A percentile compares a stretch with the other conserved stretches of the same genome.
These are phyloP conservation scores for Cutaneotrichosporon sp. DNA, from an alignment of 1,284 basidiomycete genomes.

Conservation along the genomic window DNA sequence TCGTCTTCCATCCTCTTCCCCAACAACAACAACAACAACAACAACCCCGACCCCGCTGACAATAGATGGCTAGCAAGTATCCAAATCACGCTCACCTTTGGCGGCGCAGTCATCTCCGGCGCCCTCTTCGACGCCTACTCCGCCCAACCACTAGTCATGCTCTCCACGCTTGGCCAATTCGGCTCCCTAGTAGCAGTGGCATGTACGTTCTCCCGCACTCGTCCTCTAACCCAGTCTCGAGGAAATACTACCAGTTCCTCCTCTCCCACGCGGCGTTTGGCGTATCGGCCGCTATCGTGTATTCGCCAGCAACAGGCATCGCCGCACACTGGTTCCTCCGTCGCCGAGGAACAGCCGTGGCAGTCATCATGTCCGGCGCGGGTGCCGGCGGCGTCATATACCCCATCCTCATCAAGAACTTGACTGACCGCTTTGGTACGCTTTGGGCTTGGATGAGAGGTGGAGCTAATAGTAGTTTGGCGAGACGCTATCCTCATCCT, in stretches of 20 bases:
- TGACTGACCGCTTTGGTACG: constrained; percentile 13
- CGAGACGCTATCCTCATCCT: constrained; percentile 30
- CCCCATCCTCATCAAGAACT: constrained; percentile 29
- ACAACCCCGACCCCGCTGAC: too few species aligned
- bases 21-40: too few species aligned
- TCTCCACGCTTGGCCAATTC: constrained; percentile 34
- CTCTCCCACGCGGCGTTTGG: constrained; percentile 45
- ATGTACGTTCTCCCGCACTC: constrained; percentile 28
- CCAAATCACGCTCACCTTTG: constrained; percentile 39
- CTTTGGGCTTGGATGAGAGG: too few species aligned
- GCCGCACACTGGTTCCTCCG: constrained; percentile 49
- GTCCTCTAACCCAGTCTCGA: constrained; percentile 34
- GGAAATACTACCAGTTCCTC: constrained; percentile 48
- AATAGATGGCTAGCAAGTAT: constrained; percentile 37
- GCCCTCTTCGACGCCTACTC: constrained; percentile 48
- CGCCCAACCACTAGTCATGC: constrained; percentile 31
- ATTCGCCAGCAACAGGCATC: constrained; percentile 45
- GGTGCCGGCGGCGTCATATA: constrained; percentile 43
- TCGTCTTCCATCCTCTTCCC: too few species aligned
- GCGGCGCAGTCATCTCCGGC: constrained; percentile 39
- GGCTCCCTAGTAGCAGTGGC: constrained; percentile 41
- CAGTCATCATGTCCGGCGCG: constrained; percentile 43
- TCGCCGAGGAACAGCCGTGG: constrained; percentile 43
- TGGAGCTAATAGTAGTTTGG: constrained; percentile 18
- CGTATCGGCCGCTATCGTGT: constrained; percentile 39